phyloP scores from a whole-genome alignment of 1,284 basidiomycete genomes.

The Trichosporon faecale region DNA sequence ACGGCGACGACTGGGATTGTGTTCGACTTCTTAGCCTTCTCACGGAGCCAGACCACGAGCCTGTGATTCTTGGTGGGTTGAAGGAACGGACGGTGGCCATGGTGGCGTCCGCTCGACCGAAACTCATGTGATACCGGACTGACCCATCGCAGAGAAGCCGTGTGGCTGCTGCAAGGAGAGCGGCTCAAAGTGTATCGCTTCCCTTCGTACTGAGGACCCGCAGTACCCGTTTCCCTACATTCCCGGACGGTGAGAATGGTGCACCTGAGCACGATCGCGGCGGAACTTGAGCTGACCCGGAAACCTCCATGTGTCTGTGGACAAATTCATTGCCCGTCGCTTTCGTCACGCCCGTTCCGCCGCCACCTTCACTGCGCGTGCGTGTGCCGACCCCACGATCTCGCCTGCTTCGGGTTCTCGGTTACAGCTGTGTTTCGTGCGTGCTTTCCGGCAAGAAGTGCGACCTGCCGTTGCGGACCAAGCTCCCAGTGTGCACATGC shows the following conservation, averaged over 20 bases:
- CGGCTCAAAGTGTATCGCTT: not conserved
- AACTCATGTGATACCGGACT: not conserved
- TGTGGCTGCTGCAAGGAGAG: not conserved
- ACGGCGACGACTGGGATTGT: slow-evolving; percentile 14
- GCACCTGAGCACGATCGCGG: not conserved
- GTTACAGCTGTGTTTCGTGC: slow-evolving; percentile 18
- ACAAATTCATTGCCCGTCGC: not conserved
- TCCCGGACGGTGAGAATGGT: not conserved
- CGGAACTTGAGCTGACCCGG: not conserved
- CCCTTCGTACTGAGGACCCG: not conserved
- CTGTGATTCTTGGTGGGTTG: not conserved
- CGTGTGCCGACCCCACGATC: not conserved
- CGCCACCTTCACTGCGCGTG: not conserved
- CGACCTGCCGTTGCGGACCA: slow-evolving; percentile 10
- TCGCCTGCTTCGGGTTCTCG: not conserved
- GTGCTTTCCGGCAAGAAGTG: slow-evolving; percentile 11
- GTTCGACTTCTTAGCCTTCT: not conserved
- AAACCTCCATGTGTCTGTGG: not conserved
- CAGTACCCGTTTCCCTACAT: not conserved
- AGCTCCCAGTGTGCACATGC: slow-evolving; percentile 9
- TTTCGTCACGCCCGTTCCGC: not conserved
- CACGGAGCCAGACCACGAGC: not conserved
- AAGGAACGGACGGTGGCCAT: not conserved
- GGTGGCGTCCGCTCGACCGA: not conserved
- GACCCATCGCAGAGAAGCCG: not conserved